These are phyloP conservation scores for Mycena venus DNA, from an alignment of 768 basidiomycete genomes.

Conservation along the genomic window DNA sequence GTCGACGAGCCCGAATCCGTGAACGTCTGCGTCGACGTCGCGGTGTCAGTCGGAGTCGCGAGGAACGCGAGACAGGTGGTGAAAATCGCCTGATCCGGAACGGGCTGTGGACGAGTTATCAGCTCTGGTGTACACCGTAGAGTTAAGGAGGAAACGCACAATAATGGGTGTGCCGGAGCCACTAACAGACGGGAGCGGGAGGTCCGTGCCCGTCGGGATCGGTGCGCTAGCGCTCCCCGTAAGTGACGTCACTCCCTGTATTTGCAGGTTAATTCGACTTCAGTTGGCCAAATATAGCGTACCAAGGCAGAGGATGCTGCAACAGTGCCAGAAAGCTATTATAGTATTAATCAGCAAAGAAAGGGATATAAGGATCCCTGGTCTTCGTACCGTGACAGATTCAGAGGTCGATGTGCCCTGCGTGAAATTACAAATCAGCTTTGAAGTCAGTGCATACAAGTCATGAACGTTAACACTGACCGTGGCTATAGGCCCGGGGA, in stretches of 20 bases:
- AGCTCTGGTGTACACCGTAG: neutral
- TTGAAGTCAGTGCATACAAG: neutral
- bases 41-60: neutral
- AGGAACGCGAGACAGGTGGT: conserved; percentile 16
- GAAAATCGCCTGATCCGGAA: neutral
- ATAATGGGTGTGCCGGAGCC: neutral
- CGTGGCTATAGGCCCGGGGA: neutral
- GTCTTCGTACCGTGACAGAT: neutral
- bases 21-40: neutral
- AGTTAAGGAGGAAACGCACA: neutral
- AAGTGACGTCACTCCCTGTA: neutral
- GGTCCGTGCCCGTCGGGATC: neutral
- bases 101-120: neutral
- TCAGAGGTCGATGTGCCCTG: neutral
- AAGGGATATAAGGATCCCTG: neutral
- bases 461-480: neutral
- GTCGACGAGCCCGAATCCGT: too few relatives aligned
- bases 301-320: neutral
- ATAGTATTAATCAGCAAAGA: neutral
- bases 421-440: neutral
- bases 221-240: neutral
- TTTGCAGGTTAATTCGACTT: neutral
- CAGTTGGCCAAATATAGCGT: neutral
- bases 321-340: neutral
- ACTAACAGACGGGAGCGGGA: neutral